phyloP scores from a whole-genome alignment of 2,329 filamentous ascomycete species.

The Catunica adiposa region DNA sequence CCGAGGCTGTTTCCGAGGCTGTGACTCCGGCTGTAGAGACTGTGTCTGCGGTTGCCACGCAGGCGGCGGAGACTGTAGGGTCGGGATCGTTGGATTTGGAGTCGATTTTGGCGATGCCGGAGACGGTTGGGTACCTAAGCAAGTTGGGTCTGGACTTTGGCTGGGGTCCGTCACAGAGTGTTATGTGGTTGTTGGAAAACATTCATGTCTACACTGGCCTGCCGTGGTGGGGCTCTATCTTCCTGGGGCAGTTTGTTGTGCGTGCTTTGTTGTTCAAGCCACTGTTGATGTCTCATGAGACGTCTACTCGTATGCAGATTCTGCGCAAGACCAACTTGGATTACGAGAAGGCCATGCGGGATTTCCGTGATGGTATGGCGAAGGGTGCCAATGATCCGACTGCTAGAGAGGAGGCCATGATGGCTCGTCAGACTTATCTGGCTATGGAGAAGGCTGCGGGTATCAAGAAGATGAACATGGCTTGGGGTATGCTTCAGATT shows the following conservation, averaged over 20 bases:
- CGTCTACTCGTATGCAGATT: constrained; percentile 42
- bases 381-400: constrained; percentile 10
- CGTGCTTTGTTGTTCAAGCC: constrained; percentile 51
- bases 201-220: constrained; percentile 58
- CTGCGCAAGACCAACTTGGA: constrained; percentile 34
- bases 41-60: constrained; percentile 10
- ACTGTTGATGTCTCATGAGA: constrained; percentile 44
- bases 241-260: constrained; percentile 45
- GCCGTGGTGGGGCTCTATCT: constrained; percentile 70
- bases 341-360: constrained; percentile 26
- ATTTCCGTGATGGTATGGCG: constrained; percentile 31
- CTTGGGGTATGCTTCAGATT: constrained; percentile 29
- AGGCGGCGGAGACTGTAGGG: constrained; percentile 16
- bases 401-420: constrained; percentile 15
- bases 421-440: constrained; percentile 19
- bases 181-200: constrained; percentile 68
- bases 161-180: constrained; percentile 55
- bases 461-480: constrained; percentile 21
- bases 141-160: constrained; percentile 76
- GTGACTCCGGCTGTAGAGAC: constrained; percentile 6
- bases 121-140: constrained; percentile 68
- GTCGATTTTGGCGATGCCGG: constrained; percentile 40
- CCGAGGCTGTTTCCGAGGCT: constrained; percentile 13
- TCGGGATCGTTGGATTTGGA: constrained; percentile 19
- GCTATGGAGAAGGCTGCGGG: constrained; percentile 21